These are phyloP conservation scores for Austroboletus niveus DNA, from an alignment of 1,284 basidiomycete genomes.

Conservation along the genomic window DNA sequence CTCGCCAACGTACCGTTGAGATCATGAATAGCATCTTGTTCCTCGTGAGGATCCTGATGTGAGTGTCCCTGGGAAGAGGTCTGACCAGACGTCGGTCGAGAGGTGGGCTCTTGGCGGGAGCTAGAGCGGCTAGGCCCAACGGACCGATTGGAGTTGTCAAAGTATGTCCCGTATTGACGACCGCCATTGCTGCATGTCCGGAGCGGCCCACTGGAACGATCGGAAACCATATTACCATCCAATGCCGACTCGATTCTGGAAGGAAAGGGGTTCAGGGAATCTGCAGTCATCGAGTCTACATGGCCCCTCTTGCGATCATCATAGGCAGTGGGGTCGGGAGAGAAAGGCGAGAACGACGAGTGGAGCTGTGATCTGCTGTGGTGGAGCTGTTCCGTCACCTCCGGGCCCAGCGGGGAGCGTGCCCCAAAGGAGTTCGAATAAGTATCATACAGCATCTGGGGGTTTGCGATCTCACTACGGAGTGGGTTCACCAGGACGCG, in stretches of 20 bases:
- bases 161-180: slow-evolving; percentile 43
- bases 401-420: slow-evolving; percentile 15
- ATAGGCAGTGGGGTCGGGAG: slow-evolving; percentile 53
- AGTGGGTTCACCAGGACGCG: slow-evolving; percentile 27
- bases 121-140: slow-evolving; percentile 38
- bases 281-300: slow-evolving; percentile 25
- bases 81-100: slow-evolving; percentile 49
- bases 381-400: slow-evolving; percentile 13
- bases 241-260: slow-evolving; percentile 20
- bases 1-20: slow-evolving; percentile 75
- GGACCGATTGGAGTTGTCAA: slow-evolving; percentile 35
- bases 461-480: slow-evolving; percentile 18
- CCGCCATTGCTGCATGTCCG: slow-evolving; percentile 45
- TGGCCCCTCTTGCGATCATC: slow-evolving; percentile 34
- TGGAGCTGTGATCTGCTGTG: slow-evolving; percentile 30
- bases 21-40: slow-evolving; percentile 59
- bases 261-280: slow-evolving; percentile 41
- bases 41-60: slow-evolving; percentile 30
- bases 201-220: slow-evolving; percentile 42
- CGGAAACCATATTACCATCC: slow-evolving; percentile 19
- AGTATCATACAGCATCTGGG: slow-evolving; percentile 19
- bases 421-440: slow-evolving; percentile 18
- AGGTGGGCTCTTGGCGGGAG: slow-evolving; percentile 49
- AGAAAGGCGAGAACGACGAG: slow-evolving; percentile 57
- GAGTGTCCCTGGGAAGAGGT: slow-evolving; percentile 27